These are phyloP conservation scores for Mycena olivaceomarginata DNA, from an alignment of 768 basidiomycete genomes.

Conservation along the genomic window DNA sequence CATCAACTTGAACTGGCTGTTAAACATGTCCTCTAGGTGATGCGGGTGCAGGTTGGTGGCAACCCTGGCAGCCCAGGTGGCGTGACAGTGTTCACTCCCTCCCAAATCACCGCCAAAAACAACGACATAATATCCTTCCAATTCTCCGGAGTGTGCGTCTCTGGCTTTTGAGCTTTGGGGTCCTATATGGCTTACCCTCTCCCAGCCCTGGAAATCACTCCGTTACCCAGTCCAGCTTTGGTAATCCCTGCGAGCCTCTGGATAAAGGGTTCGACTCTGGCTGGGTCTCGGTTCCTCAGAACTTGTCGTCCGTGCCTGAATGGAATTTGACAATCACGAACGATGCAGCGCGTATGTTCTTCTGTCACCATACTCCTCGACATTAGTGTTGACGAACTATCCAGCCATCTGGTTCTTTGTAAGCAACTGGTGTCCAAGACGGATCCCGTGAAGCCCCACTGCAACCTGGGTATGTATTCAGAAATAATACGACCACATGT, in stretches of 20 bases:
- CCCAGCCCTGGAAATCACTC: conserved; percentile 30
- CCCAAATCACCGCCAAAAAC: background rate
- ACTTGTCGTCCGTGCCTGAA: background rate
- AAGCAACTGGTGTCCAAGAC: background rate
- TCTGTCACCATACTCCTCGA: background rate
- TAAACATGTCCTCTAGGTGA: background rate
- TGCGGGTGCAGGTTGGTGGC: background rate
- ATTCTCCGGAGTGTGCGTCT: conserved; percentile 17
- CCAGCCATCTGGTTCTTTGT: conserved; percentile 38
- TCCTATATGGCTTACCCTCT: background rate
- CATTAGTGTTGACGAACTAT: background rate
- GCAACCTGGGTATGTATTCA: background rate
- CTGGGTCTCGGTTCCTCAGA: background rate
- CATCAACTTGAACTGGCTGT: background rate
- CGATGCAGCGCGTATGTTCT: conserved; percentile 3
- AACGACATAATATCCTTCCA: conserved; percentile 14
- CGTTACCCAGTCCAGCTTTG: conserved; percentile 16
- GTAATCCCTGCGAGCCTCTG: conserved; percentile 1
- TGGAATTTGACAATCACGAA: conserved; percentile 31
- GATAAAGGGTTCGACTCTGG: conserved; percentile 33
- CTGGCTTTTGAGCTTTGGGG: too few relatives aligned
- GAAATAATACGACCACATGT: background rate
- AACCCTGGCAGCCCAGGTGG: background rate
- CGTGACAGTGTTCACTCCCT: background rate
- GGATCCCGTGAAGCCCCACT: conserved; percentile 4